A percentile compares a stretch with the other conserved stretches of the same genome.
phyloP scores from a whole-genome alignment of 371 early-diverging fungal genomes.

The Mortierella sp. region DNA sequence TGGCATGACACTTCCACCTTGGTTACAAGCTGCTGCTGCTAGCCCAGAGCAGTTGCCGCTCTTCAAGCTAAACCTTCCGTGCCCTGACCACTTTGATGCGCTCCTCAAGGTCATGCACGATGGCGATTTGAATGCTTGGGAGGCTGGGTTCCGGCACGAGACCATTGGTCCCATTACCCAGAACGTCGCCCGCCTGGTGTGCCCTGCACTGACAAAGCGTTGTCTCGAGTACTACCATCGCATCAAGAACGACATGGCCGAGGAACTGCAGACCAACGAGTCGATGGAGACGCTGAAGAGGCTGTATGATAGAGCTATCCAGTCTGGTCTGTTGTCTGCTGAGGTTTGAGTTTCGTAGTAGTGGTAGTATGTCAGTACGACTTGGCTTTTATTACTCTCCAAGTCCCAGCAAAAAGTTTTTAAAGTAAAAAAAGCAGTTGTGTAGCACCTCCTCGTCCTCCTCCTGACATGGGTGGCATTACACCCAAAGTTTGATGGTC shows the following conservation, averaged over 20 bases:
- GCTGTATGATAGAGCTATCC: conserved; percentile 7
- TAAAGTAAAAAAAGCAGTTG: too few species aligned
- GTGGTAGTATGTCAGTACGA: too few species aligned
- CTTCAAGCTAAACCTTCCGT: conserved; percentile 11
- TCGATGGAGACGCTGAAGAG: conserved; percentile 8
- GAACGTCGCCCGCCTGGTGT: conserved; percentile 25
- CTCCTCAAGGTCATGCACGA: conserved; percentile 25
- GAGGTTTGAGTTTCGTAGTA: too few species aligned
- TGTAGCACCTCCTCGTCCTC: too few species aligned
- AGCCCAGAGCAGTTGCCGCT: neutral
- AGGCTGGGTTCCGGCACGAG: conserved; percentile 3
- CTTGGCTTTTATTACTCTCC: too few species aligned
- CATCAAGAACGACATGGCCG: neutral
- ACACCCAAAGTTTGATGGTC: conserved; percentile 93
- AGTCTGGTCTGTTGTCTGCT: conserved; percentile 7
- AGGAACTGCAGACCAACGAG: neutral
- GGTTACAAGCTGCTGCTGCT: neutral
- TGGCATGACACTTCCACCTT: neutral
- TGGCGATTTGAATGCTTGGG: conserved; percentile 18
- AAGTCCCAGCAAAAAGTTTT: too few species aligned
- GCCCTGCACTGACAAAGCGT: conserved; percentile 5
- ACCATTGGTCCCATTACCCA: conserved; percentile 18
- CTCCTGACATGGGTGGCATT: conserved; percentile 19
- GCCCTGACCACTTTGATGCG: conserved; percentile 20
- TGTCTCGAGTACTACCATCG: conserved; percentile 28